Evolutionary conservation across 208 protist species (phyloP), one percentile per base, ranked within the genome.

Genomic region (Leishmania turanica): DNA sequence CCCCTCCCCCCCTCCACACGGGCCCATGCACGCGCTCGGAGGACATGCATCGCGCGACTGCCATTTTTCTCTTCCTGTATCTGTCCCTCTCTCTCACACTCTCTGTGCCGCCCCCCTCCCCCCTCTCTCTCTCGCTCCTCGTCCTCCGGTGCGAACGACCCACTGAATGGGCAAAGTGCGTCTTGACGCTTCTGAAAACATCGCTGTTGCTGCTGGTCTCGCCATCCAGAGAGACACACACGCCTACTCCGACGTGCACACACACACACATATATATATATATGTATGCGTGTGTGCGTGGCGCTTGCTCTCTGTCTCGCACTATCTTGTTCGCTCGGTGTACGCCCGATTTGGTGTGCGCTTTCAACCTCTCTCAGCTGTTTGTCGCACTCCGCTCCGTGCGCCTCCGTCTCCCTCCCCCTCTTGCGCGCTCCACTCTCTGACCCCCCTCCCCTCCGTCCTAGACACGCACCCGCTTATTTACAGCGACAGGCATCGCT

Each of bases 231-330:
- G 51, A 54, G 51, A 54, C 3, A 54, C 15, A 54, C 15, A 54
- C 51, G 51, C 51, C 17, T 21, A 21, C 51, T 54, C 51, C 5
- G 51, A 54, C 17, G 51, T 54, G 51, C 51, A 21, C 56, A 24
- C 56, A 3, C 24, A 73, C 42, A 73, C 24, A 73, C 42, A 78
- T 69, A 75, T 31, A 66, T 79, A 65, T 60, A 70, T 27, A 53
- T 78, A 0, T 42, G 0, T 45, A 0, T 45, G 42, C 5, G 42
- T 45, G 4, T 45, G 42, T 45, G 42, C 5, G n/a, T 60, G 17
- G 49, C 51, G 62, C 19, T 71, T 70, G 15, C 58, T 65, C 24
- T 65, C n/a, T 65, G 60, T 6, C 27, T 15, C n/a, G 21, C 11
- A 34, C 60, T 65, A 3, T 34, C 60, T 27, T 17, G 60, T 9